These are phyloP conservation scores for Leccinum longicurvipes DNA, from an alignment of 768 basidiomycete species.

Conservation along the genomic window DNA sequence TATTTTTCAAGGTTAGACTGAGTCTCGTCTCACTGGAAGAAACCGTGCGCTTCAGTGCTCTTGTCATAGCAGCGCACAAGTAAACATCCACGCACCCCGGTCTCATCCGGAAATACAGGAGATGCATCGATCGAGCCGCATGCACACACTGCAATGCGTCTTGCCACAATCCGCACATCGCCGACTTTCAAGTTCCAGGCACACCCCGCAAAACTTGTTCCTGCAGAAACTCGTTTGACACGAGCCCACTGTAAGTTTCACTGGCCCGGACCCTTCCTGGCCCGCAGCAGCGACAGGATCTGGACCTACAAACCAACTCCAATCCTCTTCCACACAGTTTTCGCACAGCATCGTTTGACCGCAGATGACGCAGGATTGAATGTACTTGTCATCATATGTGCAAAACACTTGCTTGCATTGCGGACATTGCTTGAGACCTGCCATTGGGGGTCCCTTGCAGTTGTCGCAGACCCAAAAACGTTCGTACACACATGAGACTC, in stretches of 20 bases:
- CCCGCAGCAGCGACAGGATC: too few species aligned
- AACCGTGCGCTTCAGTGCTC: too few species aligned
- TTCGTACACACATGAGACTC: constrained; percentile 21
- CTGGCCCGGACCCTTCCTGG: too few species aligned
- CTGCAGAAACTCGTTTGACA: background rate
- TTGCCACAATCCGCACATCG: constrained; percentile 14
- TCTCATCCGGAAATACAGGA: too few species aligned
- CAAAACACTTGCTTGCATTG: constrained; percentile 19
- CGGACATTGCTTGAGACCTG: constrained; percentile 14
- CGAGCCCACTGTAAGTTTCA: constrained; percentile 1
- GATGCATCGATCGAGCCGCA: background rate
- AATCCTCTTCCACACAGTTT: constrained; percentile 26
- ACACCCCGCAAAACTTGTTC: constrained; percentile 13
- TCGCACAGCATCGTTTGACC: constrained; percentile 20
- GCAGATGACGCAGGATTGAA: constrained; percentile 19
- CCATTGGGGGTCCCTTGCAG: constrained; percentile 10
- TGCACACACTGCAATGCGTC: constrained; percentile 12
- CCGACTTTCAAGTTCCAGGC: background rate
- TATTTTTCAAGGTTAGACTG: too few species aligned
- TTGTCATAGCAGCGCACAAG: too few species aligned
- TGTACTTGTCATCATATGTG: constrained; percentile 20
- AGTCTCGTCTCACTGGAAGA: too few species aligned
- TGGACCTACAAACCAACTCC: constrained; percentile 6
- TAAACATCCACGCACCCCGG: too few species aligned
- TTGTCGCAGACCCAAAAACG: constrained; percentile 23